A percentile compares a stretch with the other conserved stretches of the same genome.
Evolutionary conservation across 31 red algal species (phyloP).

Genomic region (Asparagopsis taxiformis): DNA sequence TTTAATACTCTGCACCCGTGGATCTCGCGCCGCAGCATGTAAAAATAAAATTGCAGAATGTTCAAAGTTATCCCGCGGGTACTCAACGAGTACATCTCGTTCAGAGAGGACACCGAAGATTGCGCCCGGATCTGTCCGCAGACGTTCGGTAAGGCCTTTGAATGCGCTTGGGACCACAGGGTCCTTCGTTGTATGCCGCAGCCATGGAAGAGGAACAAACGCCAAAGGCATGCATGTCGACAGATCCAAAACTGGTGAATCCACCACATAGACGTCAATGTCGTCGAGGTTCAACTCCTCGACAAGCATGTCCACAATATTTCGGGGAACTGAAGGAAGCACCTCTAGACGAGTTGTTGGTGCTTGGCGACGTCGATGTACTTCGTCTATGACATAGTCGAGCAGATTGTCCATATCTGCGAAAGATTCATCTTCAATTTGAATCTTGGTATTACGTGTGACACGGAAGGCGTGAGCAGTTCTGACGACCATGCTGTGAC

Average conservation of each 20-base stretch:
- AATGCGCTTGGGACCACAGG: constrained; percentile 70
- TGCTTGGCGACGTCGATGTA: constrained; percentile 69
- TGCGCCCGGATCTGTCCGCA: constrained; percentile 50
- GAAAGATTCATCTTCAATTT: constrained; percentile 77
- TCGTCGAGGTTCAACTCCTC: constrained; percentile 78
- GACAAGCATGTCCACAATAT: constrained; percentile 60
- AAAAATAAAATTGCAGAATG: constrained; percentile 80
- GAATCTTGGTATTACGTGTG: constrained; percentile 92
- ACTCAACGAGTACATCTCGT: constrained; percentile 82
- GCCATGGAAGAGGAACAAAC: constrained; percentile 67
- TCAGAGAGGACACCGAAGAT: constrained; percentile 84
- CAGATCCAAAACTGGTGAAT: constrained; percentile 71
- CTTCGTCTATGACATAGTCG: constrained; percentile 86
- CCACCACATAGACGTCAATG: constrained; percentile 71
- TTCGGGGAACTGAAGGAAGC: constrained; percentile 45
- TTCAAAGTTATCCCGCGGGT: constrained; percentile 83
- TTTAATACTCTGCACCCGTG: constrained; percentile 80
- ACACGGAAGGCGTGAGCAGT: constrained; percentile 85
- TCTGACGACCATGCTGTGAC: constrained; percentile 73
- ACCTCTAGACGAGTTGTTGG: constrained; percentile 89
- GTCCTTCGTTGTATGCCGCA: constrained; percentile 66
- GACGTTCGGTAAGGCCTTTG: constrained; percentile 53
- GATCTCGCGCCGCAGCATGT: constrained; percentile 81
- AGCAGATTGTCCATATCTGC: constrained; percentile 75
- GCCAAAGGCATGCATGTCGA: constrained; percentile 81